A percentile compares a stretch with the other conserved stretches of the same genome.
Evolutionary conservation across 2,329 filamentous ascomycete species (phyloP).

Genomic region (Alternaria hordeiaustralica): DNA sequence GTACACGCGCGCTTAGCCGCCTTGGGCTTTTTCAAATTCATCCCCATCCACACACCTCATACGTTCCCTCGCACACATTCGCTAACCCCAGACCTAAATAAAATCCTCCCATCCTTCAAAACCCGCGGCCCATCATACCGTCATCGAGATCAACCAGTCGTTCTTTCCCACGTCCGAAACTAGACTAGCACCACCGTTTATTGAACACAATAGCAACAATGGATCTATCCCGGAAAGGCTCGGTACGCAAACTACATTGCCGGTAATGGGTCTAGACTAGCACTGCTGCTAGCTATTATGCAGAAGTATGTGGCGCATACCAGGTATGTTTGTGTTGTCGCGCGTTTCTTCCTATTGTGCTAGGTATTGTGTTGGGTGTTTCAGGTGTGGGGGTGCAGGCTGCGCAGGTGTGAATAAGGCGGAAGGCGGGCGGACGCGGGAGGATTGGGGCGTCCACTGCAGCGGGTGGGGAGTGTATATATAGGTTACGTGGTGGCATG

Average conservation of each 20-base stretch:
- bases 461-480: slow-evolving; percentile 7
- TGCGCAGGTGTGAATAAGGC: neutral
- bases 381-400: slow-evolving; percentile 24
- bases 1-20: neutral
- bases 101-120: neutral
- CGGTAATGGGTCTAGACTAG: neutral
- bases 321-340: neutral
- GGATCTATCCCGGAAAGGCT: neutral
- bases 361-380: slow-evolving; percentile 36
- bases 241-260: neutral
- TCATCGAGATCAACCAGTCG: too few relatives aligned
- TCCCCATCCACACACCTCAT: neutral
- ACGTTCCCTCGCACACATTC: neutral
- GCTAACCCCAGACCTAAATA: neutral
- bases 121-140: neutral
- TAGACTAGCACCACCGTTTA: neutral
- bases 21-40: neutral
- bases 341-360: slow-evolving; percentile 1
- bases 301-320: neutral
- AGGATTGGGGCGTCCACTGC: neutral
- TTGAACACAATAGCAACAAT: neutral
- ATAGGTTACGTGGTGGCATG: neutral
- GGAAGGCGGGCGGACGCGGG: slow-evolving; percentile 5
- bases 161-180: neutral
- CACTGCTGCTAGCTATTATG: neutral